Evolutionary conservation across 306 rosid species (phyloP), one percentile per base, ranked within the genome.

Genomic region (Lotus japonicus): DNA sequence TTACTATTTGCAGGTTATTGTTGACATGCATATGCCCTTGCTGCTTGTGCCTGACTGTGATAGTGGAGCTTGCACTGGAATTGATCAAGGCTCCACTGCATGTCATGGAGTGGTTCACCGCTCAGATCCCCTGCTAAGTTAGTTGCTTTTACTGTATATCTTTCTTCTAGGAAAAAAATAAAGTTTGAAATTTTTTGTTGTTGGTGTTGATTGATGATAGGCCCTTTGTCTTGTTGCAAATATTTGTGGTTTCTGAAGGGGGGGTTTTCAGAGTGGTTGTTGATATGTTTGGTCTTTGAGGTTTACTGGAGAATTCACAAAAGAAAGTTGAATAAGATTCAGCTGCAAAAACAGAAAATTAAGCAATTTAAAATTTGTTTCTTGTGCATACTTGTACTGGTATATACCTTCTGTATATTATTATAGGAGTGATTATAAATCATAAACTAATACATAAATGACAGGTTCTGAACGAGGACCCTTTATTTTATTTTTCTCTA

Each of bases 71-170:
- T 59, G 96, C 91, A 4, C 66, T 91, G 38, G 81, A 77, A 70
- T 78, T 91, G 68, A 4, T 88, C 13, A 88, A 88, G 76, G 97
- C 97, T 71, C 97, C 96, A 1, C 43, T 91, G 38, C 96, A 88
- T 36, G 96, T 88, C 1, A 87, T 91, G 94, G 77, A 81, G 52
- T 91, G 97, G 97, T 91, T 87, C 77, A 91, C 96, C 53, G 80
- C 83, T 75, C 81, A 82, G 84, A 91, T 91, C 71, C 96, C 94
- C 4, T 88, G 95, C 74, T 77, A 63, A 80, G 42, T 8, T 48
- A 80, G 42, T 8, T 48, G 9, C 0, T 12, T 23, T 41, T 41
- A 10, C 5, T 46, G 49, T 23, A 2, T 11, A 4, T 5, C 42
- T 14, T 12, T 1, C 3, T 13, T 59, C 39, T 71, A 5, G 7